Conservation (phyloP, 176 grass and related monocot species). For the Oropetium thomaeum region DNA sequence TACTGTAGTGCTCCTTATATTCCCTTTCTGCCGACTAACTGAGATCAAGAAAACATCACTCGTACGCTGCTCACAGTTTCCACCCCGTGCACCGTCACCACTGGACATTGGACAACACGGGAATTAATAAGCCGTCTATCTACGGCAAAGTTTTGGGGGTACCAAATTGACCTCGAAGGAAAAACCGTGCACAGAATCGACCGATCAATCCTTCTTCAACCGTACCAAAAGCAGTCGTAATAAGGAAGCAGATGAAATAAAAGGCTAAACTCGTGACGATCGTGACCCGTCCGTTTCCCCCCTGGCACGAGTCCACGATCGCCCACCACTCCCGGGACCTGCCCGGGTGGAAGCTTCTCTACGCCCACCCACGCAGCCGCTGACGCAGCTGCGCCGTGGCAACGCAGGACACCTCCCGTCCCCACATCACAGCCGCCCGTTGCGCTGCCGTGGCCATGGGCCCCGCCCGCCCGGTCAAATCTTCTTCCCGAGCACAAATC, state of each 20-base stretch:
- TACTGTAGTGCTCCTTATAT: too few species aligned
- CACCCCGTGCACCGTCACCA: not conserved
- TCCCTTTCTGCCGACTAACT: not conserved
- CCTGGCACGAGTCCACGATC: not conserved
- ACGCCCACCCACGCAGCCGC: constrained; percentile 18
- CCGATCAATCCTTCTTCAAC: not conserved
- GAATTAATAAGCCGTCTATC: not conserved
- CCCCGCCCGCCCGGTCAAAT: constrained; percentile 12
- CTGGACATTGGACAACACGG: not conserved
- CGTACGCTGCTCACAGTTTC: not conserved
- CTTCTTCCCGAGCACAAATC: not conserved
- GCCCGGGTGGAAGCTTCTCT: constrained; percentile 44
- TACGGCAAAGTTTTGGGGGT: not conserved
- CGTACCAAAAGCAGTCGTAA: not conserved
- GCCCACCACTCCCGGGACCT: too few species aligned
- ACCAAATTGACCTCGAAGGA: not conserved
- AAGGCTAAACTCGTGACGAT: not conserved
- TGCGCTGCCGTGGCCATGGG: constrained; percentile 28
- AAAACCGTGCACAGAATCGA: not conserved
- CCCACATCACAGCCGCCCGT: not conserved
- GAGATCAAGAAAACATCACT: too few species aligned
- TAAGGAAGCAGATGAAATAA: too few species aligned
- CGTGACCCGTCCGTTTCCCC: not conserved
- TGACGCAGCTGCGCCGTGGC: constrained; percentile 43
- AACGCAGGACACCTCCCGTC: not conserved